Evolutionary conservation across 805 yeast species (phyloP).

Genomic region (Starmerella gropengiesseri): DNA sequence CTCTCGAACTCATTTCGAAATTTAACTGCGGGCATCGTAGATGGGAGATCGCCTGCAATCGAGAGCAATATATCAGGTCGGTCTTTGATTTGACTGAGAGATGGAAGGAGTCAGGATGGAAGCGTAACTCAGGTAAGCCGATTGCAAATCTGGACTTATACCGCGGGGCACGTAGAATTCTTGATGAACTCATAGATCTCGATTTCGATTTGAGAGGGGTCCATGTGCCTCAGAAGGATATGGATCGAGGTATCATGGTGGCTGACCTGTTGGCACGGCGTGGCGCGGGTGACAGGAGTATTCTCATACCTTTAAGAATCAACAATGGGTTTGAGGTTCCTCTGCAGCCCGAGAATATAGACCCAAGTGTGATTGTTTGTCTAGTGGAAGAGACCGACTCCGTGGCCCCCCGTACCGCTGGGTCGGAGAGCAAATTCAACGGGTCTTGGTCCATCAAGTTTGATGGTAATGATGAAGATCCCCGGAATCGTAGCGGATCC

Average conservation of each 20-base stretch:
- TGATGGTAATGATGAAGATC: background rate
- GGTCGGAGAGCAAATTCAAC: background rate
- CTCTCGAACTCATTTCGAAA: slow-evolving; percentile 1
- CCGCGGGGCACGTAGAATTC: slow-evolving; percentile 1
- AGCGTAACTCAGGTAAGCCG: slow-evolving; percentile 4
- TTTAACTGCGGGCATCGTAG: slow-evolving; percentile 2
- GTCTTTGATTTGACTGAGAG: slow-evolving; percentile 2
- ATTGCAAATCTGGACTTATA: slow-evolving; percentile 3
- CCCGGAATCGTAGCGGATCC: slow-evolving; percentile 1
- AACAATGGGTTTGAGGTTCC: background rate
- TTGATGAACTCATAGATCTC: background rate
- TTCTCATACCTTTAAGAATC: background rate
- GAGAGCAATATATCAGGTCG: slow-evolving; percentile 3
- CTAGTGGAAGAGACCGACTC: background rate
- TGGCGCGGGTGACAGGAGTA: slow-evolving; percentile 3
- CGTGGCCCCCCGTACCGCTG: background rate
- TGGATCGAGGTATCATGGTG: slow-evolving; percentile 5
- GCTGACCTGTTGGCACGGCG: slow-evolving; percentile 4
- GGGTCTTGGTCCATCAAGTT: slow-evolving; percentile 5
- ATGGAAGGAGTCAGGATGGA: slow-evolving; percentile 6
- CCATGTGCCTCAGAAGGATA: background rate
- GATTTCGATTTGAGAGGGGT: slow-evolving; percentile 1
- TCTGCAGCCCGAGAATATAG: slow-evolving; percentile 1
- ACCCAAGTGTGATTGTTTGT: background rate
- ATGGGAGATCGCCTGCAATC: slow-evolving; percentile 6